Base-by-base conservation (phyloP, 805 yeast genomes). In the Kodamaea sagamina region DNA sequence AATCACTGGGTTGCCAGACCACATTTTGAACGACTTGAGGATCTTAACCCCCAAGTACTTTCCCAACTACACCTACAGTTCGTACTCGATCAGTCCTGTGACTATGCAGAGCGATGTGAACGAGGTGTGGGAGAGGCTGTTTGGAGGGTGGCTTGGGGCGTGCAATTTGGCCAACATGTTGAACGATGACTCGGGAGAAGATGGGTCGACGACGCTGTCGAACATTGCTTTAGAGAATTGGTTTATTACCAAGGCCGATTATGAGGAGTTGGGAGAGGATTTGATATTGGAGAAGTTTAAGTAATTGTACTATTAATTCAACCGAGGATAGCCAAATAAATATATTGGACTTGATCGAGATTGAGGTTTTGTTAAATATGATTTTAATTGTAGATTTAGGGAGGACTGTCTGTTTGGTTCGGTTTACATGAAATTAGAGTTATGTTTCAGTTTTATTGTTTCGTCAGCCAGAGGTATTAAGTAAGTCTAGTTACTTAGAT, bases 121-220 rank as follows among this genome's bases (percentile, higher is more conserved):
- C 47, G 71, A 67, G 22, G 51, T 56, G 12, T 68, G 72, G 54
- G 89, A 84, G 47, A 72, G 82, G 48, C 78, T 72, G 48, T 77
- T 71, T 49, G 78, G 83, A 39, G 70, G 77, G 17, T 83, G 89
- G 89, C 64, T 82, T 22, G 89, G 89, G n/a, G 88, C 89, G 0
- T 77, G 82, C 44, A 81, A 81, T 48, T 71, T 84, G 51, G 81
- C 85, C 10, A 74, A 77, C 34, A 73, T 80, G 71, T 78, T 83
- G 38, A 82, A 80, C 44, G 45, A 42, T 17, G 41, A 42, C 25
- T 29, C 31, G 12, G 45, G 35, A 15, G 81, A 73, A 28, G 52
- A 48, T 22, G 61, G 55, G 12, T 52, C 53, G 3, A 55, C 57
- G 19, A 46, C 58, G 2, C 56, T 58, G 43, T 51, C 61, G 25